Conservation (phyloP, 1,139 yeast species). For the Maudiozyma humilis region DNA sequence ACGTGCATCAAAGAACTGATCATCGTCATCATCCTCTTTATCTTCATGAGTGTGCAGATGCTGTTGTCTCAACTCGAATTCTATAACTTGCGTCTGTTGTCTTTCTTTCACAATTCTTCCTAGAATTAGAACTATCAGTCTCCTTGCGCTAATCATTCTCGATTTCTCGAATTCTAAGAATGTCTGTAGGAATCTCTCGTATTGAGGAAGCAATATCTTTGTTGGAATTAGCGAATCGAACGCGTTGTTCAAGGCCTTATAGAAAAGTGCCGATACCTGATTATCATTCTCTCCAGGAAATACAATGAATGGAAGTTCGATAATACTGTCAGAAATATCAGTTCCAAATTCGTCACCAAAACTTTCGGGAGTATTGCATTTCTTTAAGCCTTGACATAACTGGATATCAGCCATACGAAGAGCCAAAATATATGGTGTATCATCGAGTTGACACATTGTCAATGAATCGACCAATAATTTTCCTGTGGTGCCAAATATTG, state of each 20-base stretch:
- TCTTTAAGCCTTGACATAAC: constrained; percentile 28
- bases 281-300: constrained; percentile 15
- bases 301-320: constrained; percentile 23
- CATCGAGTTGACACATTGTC: constrained; percentile 38
- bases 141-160: constrained; percentile 28
- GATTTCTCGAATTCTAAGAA: constrained; percentile 10
- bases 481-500: constrained; percentile 11
- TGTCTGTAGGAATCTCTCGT: constrained; percentile 18
- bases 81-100: constrained; percentile 55
- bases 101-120: constrained; percentile 31
- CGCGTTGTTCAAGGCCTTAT: constrained; percentile 12
- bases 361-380: constrained; percentile 9
- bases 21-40: constrained; percentile 25
- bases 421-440: constrained; percentile 32
- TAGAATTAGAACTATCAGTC: constrained; percentile 35
- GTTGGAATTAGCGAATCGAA: background rate
- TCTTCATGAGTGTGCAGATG: constrained; percentile 17
- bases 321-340: constrained; percentile 22
- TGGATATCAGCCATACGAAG: constrained; percentile 45
- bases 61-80: constrained; percentile 43
- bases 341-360: constrained; percentile 10
- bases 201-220: constrained; percentile 9
- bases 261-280: constrained; percentile 24
- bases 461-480: constrained; percentile 46
- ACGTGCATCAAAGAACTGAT: constrained; percentile 1